Percentiles rank a stretch among this genome's conserved stretches.
Evolutionary conservation across 495 filamentous ascomycete species (phyloP).

Genomic region (Astrocystis sublimbata): DNA sequence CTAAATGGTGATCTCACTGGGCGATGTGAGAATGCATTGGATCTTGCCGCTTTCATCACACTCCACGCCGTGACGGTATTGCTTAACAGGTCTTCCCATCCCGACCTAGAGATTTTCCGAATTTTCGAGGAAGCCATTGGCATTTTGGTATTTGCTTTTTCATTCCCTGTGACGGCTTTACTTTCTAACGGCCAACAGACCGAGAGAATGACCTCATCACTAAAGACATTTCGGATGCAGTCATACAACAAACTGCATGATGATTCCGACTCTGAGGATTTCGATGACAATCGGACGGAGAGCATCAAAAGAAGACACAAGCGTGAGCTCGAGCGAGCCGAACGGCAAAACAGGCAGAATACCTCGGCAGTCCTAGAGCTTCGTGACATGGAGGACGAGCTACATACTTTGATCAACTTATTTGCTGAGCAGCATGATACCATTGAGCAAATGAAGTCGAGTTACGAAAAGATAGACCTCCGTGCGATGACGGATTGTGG

Average conservation of each 20-base stretch:
- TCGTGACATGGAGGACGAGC: conserved; percentile 67
- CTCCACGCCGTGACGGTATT: conserved; percentile 65
- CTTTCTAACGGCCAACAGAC: conserved; percentile 42
- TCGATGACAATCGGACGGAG: conserved; percentile 42
- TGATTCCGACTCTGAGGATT: conserved; percentile 52
- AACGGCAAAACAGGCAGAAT: conserved; percentile 60
- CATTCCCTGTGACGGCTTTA: background rate
- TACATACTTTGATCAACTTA: conserved; percentile 58
- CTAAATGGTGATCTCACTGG: conserved; percentile 66
- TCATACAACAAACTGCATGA: conserved; percentile 47
- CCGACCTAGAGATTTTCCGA: conserved; percentile 63
- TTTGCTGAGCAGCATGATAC: conserved; percentile 58
- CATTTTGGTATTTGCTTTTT: conserved; percentile 50
- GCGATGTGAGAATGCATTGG: conserved; percentile 62
- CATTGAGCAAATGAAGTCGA: conserved; percentile 50
- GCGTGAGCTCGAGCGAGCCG: conserved; percentile 51
- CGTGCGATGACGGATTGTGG: conserved; percentile 39
- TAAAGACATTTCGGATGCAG: conserved; percentile 61
- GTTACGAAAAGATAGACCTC: conserved; percentile 37
- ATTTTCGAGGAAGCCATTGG: conserved; percentile 70
- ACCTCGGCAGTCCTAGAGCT: conserved; percentile 65
- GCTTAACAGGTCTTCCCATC: conserved; percentile 58
- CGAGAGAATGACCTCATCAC: conserved; percentile 62
- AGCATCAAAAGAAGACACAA: conserved; percentile 52
- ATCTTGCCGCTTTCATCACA: conserved; percentile 63